Conservation (phyloP, 1,284 basidiomycete species). For the Blastosporella zonata region DNA sequence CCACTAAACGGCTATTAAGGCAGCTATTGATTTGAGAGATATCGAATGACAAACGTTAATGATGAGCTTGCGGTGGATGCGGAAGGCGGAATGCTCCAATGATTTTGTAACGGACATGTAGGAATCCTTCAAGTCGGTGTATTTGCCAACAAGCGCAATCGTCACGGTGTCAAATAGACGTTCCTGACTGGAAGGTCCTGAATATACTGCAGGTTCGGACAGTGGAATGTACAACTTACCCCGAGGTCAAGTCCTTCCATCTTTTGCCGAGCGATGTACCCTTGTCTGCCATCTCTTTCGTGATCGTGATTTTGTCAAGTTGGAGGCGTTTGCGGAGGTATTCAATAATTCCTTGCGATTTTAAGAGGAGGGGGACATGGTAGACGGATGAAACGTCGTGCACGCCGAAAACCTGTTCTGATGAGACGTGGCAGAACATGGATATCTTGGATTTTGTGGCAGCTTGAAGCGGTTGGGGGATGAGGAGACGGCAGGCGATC, state of each 20-base stretch:
- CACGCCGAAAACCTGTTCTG: constrained; percentile 94
- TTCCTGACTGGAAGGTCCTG: constrained; percentile 66
- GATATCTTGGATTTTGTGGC: constrained; percentile 95
- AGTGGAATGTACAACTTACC: constrained; percentile 37
- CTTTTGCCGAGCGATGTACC: constrained; percentile 67
- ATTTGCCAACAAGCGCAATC: constrained; percentile 96
- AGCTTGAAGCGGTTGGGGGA: constrained; percentile 71
- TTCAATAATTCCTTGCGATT: constrained; percentile 87
- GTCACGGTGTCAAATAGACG: constrained; percentile 89
- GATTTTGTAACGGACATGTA: constrained; percentile 99
- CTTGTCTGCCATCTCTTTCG: constrained; percentile 51
- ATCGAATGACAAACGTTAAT: constrained; percentile 59
- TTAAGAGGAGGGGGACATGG: constrained; percentile 92
- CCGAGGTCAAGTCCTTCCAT: constrained; percentile 85
- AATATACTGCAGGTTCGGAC: neutral
- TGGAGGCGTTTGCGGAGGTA: constrained; percentile 85
- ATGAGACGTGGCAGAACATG: constrained; percentile 98
- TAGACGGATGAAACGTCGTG: constrained; percentile 98
- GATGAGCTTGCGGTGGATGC: constrained; percentile 81
- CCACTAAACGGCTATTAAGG: constrained; percentile 57
- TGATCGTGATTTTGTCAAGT: constrained; percentile 59
- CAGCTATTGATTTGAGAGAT: constrained; percentile 11
- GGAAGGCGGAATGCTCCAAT: constrained; percentile 94
- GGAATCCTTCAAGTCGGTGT: constrained; percentile 95
- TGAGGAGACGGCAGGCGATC: constrained; percentile 89